These are phyloP conservation scores for Aspergillus fischeri DNA, from an alignment of 2,329 filamentous ascomycete species.

Conservation along the genomic window DNA sequence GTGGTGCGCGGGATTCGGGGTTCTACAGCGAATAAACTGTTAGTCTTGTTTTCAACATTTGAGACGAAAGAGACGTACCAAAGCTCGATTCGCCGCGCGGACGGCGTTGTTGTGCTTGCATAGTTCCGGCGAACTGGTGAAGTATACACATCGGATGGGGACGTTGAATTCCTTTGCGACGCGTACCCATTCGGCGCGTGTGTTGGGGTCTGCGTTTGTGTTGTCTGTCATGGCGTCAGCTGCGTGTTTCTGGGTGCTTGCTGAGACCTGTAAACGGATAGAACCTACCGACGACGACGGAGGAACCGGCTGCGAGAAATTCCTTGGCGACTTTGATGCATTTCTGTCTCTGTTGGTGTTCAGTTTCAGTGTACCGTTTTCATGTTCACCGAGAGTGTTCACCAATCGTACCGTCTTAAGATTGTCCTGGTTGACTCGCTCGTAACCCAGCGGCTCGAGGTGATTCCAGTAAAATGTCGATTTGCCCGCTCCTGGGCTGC, in stretches of 20 bases:
- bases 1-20: slow-evolving; percentile 68
- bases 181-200: slow-evolving; percentile 71
- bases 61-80: slow-evolving; percentile 26
- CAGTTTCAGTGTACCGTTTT: slow-evolving; percentile 3
- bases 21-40: slow-evolving; percentile 46
- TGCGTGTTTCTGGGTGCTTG: background rate
- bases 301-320: slow-evolving; percentile 59
- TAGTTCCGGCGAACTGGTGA: slow-evolving; percentile 66
- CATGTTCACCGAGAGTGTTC: background rate
- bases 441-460: slow-evolving; percentile 73
- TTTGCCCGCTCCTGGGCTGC: slow-evolving; percentile 85
- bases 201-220: slow-evolving; percentile 82
- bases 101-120: slow-evolving; percentile 86
- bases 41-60: background rate
- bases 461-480: slow-evolving; percentile 82
- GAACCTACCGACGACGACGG: slow-evolving; percentile 71
- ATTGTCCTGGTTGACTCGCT: slow-evolving; percentile 83
- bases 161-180: slow-evolving; percentile 67
- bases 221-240: slow-evolving; percentile 62
- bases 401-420: slow-evolving; percentile 61
- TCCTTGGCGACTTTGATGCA: slow-evolving; percentile 69
- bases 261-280: slow-evolving; percentile 3
- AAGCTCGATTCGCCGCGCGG: slow-evolving; percentile 57
- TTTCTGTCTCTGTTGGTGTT: slow-evolving; percentile 49
- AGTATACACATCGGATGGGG: slow-evolving; percentile 80